Percentiles rank a stretch among this genome's conserved stretches.
phyloP scores from a whole-genome alignment of 2,329 filamentous ascomycete genomes.

The Beauveria brongniartii region DNA sequence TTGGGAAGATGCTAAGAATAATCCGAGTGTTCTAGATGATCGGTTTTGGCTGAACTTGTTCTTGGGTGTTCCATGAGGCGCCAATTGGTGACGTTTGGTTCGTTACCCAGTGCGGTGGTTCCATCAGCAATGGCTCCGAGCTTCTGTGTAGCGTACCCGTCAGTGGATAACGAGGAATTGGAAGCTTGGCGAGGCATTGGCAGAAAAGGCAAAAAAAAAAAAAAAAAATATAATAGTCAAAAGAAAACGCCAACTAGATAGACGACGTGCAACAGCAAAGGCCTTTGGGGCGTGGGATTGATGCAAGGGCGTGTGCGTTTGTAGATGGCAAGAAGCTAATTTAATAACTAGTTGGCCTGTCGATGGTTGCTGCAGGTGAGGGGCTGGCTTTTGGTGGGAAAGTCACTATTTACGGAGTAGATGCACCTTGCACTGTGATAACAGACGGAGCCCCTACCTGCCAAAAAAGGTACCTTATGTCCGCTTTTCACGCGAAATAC shows the following conservation, averaged over 20 bases:
- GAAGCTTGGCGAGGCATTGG: conserved; percentile 4
- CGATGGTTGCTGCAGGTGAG: conserved; percentile 8
- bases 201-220: background rate
- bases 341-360: background rate
- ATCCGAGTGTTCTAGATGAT: background rate
- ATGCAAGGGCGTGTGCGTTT: conserved; percentile 1
- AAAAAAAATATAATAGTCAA: background rate
- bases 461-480: too few relatives aligned
- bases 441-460: too few relatives aligned
- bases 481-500: background rate
- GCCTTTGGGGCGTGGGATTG: background rate
- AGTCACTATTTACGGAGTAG: background rate
- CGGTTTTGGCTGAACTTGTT: background rate
- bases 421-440: too few relatives aligned
- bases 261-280: background rate
- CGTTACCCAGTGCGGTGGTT: background rate
- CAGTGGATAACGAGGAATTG: background rate
- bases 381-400: background rate
- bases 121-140: background rate
- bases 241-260: background rate
- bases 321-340: background rate
- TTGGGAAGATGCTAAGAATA: background rate
- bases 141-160: conserved; percentile 4
- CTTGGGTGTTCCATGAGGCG: background rate
- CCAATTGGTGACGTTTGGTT: background rate